Base-by-base conservation (phyloP, 108 stramenopile genomes). In the Pinguiococcus pyrenoidosus region DNA sequence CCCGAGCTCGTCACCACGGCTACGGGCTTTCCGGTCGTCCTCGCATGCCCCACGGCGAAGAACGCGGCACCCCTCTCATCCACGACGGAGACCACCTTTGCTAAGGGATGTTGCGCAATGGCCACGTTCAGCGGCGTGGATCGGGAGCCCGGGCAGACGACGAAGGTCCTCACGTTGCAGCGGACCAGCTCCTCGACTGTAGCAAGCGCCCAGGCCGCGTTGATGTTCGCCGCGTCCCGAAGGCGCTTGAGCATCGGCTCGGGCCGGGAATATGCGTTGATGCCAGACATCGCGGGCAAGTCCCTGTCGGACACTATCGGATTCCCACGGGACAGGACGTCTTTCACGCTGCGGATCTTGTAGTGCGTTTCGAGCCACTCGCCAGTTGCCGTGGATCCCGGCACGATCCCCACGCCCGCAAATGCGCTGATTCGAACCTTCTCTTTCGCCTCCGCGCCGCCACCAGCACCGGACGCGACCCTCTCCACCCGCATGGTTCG, bases 31-130 rank as follows among this genome's bases (percentile, higher is more conserved):
- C 78, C 74, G 35, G 59, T 48, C 17, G 52, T 44, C 27, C 40
- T 64, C 10, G 75, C 85, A 46, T 80, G 83, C 7, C 90, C 90
- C 28, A 89, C 34, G 1, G 85, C 85, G 55, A 81, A 79, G 62
- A 92, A 92, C 8, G 64, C 90, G 30, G 90, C 90, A 14, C 82
- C 80, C 32, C 90, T 71, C 75, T 92, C 90, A 66, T 92, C 90
- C 35, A 7, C 13, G 13, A n/a, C 12, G 13, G 12, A 2, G 3
- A 21, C 43, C 12, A 2, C 17, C 25, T 10, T 2, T 10, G 43
- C 4, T 2, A 10, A 4, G 25, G 37, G 25, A 21, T 34, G 49
- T 3, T 18, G 33, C 6, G 78, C 74, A 29, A 82, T 63, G 14
- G 83, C 86, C 32, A 77, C 73, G 21, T 80, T 83, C 8, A 91